These are phyloP conservation scores for Pichia eremophila DNA, from an alignment of 805 yeast species.

Conservation along the genomic window DNA sequence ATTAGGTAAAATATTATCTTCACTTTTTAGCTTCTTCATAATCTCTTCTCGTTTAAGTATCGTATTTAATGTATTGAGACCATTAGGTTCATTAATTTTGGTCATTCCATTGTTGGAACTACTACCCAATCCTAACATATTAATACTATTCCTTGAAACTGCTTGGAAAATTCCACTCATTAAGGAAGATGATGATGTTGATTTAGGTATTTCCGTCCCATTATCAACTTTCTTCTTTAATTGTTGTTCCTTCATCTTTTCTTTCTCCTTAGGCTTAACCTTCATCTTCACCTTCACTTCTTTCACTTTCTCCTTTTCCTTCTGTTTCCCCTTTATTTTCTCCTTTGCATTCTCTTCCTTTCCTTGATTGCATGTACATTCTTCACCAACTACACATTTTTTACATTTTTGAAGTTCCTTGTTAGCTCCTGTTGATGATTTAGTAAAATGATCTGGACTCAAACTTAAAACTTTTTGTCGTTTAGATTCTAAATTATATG, in stretches of 20 bases:
- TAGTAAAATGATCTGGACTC: not conserved
- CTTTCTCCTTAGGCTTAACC: too few species aligned
- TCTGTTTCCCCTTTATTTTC: too few species aligned
- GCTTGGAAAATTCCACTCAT: conserved; percentile 5
- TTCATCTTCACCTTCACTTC: too few species aligned
- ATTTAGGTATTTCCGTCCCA: not conserved
- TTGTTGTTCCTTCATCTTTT: too few species aligned
- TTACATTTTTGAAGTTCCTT: conserved; percentile 7
- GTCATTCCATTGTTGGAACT: not conserved
- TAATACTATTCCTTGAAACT: conserved; percentile 3
- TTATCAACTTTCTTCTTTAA: too few species aligned
- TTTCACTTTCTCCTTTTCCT: too few species aligned
- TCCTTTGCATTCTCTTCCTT: too few species aligned
- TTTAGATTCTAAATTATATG: conserved; percentile 24
- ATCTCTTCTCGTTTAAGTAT: conserved; percentile 7
- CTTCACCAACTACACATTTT: conserved; percentile 3
- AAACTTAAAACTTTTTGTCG: conserved; percentile 15
- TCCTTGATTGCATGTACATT: conserved; percentile 1
- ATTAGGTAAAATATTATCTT: not conserved
- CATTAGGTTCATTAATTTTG: not conserved
- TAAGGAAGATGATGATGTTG: not conserved
- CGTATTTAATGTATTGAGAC: not conserved
- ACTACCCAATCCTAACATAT: conserved; percentile 5
- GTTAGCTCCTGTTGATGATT: not conserved
- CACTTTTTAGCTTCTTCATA: conserved; percentile 6